Conservation (phyloP, 106 monocot genomes). For the Platanthera zijinensis region DNA sequence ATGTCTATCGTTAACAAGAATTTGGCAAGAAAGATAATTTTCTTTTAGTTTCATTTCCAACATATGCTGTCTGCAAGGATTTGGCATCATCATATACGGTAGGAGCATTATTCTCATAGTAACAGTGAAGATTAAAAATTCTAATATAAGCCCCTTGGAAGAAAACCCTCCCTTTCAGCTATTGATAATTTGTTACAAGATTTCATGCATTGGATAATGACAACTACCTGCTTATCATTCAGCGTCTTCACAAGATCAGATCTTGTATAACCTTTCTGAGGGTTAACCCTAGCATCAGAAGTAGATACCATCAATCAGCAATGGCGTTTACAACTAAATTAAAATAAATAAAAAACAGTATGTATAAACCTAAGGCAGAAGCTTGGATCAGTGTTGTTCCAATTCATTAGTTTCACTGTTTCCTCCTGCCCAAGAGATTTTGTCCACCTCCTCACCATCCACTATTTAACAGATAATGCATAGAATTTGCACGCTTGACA, state of each 20-base stretch:
- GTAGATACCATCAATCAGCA: conserved; percentile 1
- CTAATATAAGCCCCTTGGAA: not conserved
- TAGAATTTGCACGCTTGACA: not conserved
- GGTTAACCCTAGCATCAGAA: conserved; percentile 60
- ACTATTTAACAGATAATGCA: conserved; percentile 43
- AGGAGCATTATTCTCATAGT: not conserved
- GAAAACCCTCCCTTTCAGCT: too few relatives aligned
- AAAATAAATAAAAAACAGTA: conserved; percentile 2
- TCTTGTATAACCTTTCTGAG: conserved; percentile 58
- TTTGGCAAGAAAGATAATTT: too few relatives aligned
- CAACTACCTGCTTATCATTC: conserved; percentile 54
- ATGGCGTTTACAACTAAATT: conserved; percentile 2
- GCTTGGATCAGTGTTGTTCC: conserved; percentile 86
- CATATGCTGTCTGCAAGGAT: too few relatives aligned
- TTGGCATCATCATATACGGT: too few relatives aligned
- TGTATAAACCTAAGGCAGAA: conserved; percentile 67
- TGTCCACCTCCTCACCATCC: conserved; percentile 99
- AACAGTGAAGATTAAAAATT: not conserved
- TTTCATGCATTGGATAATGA: not conserved
- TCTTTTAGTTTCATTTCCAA: too few relatives aligned
- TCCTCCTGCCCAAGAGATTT: conserved; percentile 66
- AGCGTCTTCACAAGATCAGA: conserved; percentile 48
- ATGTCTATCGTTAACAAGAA: too few relatives aligned
- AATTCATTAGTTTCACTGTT: conserved; percentile 71
- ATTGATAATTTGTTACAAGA: too few relatives aligned